Evolutionary conservation across 176 grass and related monocot species (phyloP).

Genomic region (Aegilops speltoides): DNA sequence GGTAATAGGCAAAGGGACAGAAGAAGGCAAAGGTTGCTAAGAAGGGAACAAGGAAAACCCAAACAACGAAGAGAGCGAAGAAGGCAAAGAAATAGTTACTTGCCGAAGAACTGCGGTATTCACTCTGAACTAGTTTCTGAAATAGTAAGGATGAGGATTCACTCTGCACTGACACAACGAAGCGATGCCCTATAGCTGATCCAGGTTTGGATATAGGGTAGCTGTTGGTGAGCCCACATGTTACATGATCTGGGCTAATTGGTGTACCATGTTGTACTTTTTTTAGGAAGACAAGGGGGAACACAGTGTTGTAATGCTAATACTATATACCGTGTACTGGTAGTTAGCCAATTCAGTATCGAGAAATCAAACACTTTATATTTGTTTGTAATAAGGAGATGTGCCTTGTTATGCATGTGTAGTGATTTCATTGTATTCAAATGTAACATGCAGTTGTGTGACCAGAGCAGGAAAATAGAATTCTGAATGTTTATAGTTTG

Average conservation of each 20-base stretch:
- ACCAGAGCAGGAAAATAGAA: neutral
- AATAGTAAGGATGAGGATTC: neutral
- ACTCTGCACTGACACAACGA: neutral
- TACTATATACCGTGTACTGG: neutral
- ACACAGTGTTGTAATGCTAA: neutral
- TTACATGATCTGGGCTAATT: neutral
- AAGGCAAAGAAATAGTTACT: slow-evolving; percentile 67
- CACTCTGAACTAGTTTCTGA: neutral
- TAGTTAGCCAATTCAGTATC: neutral
- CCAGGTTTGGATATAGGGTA: neutral
- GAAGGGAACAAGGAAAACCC: slow-evolving; percentile 61
- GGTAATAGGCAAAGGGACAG: slow-evolving; percentile 40
- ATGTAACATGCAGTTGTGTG: neutral
- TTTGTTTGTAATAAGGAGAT: neutral
- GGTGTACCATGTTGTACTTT: neutral
- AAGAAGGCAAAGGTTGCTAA: slow-evolving; percentile 79
- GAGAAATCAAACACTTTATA: neutral
- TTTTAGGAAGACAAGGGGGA: neutral
- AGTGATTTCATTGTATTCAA: neutral
- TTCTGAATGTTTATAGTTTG: neutral
- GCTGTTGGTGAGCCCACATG: neutral
- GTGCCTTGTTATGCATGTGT: neutral
- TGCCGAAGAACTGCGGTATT: neutral
- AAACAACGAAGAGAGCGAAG: slow-evolving; percentile 55
- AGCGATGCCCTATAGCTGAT: neutral